A percentile compares a stretch with the other conserved stretches of the same genome.
Evolutionary conservation across 192 early-diverging fungal species (phyloP).

Genomic region (Funneliformis mosseae): DNA sequence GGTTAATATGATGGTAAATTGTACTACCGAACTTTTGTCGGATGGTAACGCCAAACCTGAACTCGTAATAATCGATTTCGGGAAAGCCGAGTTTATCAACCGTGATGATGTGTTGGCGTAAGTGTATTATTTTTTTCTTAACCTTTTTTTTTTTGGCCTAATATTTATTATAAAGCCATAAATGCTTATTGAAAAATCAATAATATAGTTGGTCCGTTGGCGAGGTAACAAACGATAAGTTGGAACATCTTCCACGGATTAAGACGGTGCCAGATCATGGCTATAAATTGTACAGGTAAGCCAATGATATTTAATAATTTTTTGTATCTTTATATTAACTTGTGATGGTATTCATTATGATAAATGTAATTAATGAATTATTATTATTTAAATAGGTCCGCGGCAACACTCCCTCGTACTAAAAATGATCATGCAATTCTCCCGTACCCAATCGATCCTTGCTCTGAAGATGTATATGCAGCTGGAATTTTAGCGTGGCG

Average conservation of each 20-base stretch:
- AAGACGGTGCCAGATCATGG: slow-evolving; percentile 60
- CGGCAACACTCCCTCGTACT: slow-evolving; percentile 55
- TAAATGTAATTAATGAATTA: background rate
- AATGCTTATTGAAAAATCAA: background rate
- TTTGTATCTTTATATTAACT: background rate
- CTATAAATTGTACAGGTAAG: slow-evolving; percentile 57
- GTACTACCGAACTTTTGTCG: slow-evolving; percentile 42
- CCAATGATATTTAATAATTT: background rate
- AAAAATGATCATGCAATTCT: slow-evolving; percentile 50
- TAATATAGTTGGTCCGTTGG: slow-evolving; percentile 37
- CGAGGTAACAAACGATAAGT: slow-evolving; percentile 42
- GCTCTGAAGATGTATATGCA: slow-evolving; percentile 59
- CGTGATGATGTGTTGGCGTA: slow-evolving; percentile 49
- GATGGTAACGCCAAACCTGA: slow-evolving; percentile 50
- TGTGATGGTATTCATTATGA: background rate
- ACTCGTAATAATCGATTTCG: slow-evolving; percentile 63
- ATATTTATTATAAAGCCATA: background rate
- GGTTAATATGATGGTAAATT: slow-evolving; percentile 64
- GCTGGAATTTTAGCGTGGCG: slow-evolving; percentile 63
- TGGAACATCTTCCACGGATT: slow-evolving; percentile 51
- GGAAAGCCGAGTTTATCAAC: slow-evolving; percentile 59
- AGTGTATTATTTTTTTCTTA: slow-evolving; percentile 36
- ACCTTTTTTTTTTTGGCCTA: slow-evolving; percentile 21
- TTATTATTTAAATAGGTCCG: slow-evolving; percentile 45
- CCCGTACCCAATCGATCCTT: slow-evolving; percentile 48